These are phyloP conservation scores for Fraxinus angustifolia DNA, from an alignment of 305 asterid species.

Conservation along the genomic window DNA sequence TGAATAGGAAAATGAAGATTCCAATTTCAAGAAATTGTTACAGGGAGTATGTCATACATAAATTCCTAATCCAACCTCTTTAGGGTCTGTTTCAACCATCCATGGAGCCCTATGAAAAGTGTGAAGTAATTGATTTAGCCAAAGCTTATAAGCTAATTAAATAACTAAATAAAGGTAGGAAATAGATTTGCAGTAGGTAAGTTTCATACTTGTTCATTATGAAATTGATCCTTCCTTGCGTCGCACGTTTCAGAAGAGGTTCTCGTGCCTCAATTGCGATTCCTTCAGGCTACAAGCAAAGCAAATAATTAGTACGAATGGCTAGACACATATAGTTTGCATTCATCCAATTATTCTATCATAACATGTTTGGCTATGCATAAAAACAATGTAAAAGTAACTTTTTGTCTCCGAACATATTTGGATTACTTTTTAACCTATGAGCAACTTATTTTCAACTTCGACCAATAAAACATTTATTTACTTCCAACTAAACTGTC, in stretches of 20 bases:
- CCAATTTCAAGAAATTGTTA: neutral
- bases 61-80: constrained; percentile 89
- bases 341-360: neutral
- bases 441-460: neutral
- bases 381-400: neutral
- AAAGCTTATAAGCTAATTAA: neutral
- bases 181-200: neutral
- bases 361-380: neutral
- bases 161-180: neutral
- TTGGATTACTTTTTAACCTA: neutral
- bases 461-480: neutral
- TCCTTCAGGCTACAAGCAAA: constrained; percentile 49
- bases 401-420: neutral
- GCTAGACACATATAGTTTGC: neutral
- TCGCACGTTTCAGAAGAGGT: constrained; percentile 44
- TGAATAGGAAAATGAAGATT: neutral
- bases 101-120: constrained; percentile 71
- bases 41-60: constrained; percentile 36
- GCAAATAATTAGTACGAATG: neutral
- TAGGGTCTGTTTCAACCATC: constrained; percentile 94
- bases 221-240: constrained; percentile 45
- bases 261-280: constrained; percentile 53
- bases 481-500: neutral
- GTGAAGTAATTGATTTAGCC: neutral
- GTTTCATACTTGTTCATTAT: constrained; percentile 39